Evolutionary conservation across 169 alveolate genomes (phyloP).

Genomic region (Blepharisma undulans): DNA sequence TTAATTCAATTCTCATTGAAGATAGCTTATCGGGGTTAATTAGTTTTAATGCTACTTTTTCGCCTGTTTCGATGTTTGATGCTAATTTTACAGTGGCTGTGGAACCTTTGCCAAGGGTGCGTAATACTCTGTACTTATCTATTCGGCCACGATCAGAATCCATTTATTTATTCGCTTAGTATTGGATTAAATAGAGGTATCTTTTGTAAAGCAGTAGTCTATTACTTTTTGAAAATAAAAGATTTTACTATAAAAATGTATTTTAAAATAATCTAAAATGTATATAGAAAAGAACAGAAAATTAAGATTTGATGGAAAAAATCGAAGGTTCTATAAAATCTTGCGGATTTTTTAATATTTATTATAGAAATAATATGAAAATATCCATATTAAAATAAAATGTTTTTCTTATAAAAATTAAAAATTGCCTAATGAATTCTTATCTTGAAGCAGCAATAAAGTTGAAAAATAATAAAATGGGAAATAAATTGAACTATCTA

Average conservation of each 20-base stretch:
- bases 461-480: no score
- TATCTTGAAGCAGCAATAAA: no score
- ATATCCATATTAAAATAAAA: neutral
- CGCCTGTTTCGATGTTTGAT: neutral
- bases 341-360: no score
- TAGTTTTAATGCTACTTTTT: neutral
- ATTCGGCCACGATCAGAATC: neutral
- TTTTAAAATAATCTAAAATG: no score
- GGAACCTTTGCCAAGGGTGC: conserved; percentile 31
- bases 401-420: no score
- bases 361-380: neutral
- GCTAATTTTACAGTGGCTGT: conserved; percentile 30
- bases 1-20: neutral
- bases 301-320: neutral
- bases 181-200: neutral
- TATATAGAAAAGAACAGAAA: neutral
- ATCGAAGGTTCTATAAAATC: neutral
- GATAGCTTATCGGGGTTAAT: neutral
- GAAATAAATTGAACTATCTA: no score
- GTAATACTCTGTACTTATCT: conserved; percentile 9
- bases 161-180: neutral
- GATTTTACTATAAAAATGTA: no score
- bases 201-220: neutral
- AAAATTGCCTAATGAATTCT: no score
- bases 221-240: neutral